phyloP scores from a whole-genome alignment of 139 green algal species.

The Zygnema circumcarinatum region DNA sequence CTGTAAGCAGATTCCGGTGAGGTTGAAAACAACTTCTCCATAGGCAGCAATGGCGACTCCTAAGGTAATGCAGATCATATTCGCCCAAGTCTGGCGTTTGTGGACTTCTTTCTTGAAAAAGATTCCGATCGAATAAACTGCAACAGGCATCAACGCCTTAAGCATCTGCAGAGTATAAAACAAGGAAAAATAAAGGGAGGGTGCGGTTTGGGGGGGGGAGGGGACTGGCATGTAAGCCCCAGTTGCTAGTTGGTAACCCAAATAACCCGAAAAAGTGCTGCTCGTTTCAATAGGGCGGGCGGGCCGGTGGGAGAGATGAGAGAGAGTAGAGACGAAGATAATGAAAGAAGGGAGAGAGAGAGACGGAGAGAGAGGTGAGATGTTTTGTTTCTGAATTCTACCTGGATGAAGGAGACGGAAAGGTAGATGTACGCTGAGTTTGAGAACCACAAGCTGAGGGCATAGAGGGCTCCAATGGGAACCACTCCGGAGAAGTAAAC shows the following conservation, averaged over 20 bases:
- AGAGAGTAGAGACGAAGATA: too few species aligned
- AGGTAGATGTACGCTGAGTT: slow-evolving; percentile 73
- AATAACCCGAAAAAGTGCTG: too few species aligned
- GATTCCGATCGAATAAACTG: slow-evolving; percentile 77
- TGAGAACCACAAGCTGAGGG: slow-evolving; percentile 72
- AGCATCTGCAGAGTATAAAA: slow-evolving; percentile 74
- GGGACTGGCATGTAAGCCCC: not conserved
- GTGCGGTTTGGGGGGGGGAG: not conserved
- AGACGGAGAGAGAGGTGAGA: too few species aligned
- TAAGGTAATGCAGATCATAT: slow-evolving; percentile 87
- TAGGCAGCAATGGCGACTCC: slow-evolving; percentile 78
- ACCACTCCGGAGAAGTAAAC: slow-evolving; percentile 51
- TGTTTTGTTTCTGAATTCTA: too few species aligned
- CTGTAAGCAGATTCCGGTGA: slow-evolving; percentile 87
- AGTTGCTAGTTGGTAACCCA: too few species aligned
- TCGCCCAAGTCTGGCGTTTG: slow-evolving; percentile 58
- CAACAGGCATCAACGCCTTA: slow-evolving; percentile 88
- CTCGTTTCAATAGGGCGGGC: too few species aligned
- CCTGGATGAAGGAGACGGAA: slow-evolving; percentile 66
- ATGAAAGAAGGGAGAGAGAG: too few species aligned
- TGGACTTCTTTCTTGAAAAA: slow-evolving; percentile 81
- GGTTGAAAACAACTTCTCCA: slow-evolving; percentile 80
- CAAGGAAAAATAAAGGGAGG: not conserved
- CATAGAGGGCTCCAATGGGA: slow-evolving; percentile 69
- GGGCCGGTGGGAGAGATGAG: too few species aligned